Conservation (phyloP, 2,329 filamentous ascomycete species). For the Calonectria naviculata region DNA sequence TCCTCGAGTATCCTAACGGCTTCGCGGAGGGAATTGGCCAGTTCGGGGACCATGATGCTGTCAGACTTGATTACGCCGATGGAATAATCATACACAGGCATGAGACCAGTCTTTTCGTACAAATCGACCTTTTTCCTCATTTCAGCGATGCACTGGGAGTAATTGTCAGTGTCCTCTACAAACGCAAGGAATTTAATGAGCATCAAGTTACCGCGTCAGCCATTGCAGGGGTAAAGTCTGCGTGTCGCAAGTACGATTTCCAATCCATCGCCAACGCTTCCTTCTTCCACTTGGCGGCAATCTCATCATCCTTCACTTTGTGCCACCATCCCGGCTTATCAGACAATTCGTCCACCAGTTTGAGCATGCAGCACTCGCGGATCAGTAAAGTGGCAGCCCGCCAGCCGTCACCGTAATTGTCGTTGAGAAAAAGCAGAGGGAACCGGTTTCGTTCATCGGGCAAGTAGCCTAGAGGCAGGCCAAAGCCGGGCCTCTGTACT, state of each 20-base stretch:
- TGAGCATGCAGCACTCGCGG: constrained; percentile 47
- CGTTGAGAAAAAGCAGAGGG: constrained; percentile 16
- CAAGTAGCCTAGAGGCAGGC: background rate
- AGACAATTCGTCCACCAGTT: constrained; percentile 44
- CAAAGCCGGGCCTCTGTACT: background rate
- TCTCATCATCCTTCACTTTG: constrained; percentile 41
- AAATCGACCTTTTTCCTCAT: constrained; percentile 45
- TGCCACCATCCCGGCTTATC: constrained; percentile 49
- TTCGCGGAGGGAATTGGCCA: constrained; percentile 50
- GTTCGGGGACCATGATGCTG: constrained; percentile 33
- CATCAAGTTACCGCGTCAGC: constrained; percentile 37
- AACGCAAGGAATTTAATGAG: too few relatives aligned
- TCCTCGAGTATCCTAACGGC: constrained; percentile 61
- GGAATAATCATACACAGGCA: constrained; percentile 47
- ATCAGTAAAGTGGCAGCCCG: constrained; percentile 40
- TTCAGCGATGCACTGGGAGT: constrained; percentile 44
- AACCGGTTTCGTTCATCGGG: background rate
- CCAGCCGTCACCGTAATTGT: constrained; percentile 26
- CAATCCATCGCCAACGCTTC: constrained; percentile 46
- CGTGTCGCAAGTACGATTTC: constrained; percentile 31
- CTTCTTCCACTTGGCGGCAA: constrained; percentile 41
- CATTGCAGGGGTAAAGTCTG: constrained; percentile 44
- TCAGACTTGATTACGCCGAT: constrained; percentile 50
- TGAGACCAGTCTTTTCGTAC: constrained; percentile 45
- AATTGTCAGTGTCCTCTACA: background rate